Percentiles rank a stretch among this genome's conserved stretches.
Evolutionary conservation across 1,284 basidiomycete genomes (phyloP).

Genomic region (Agaricales sp.): DNA sequence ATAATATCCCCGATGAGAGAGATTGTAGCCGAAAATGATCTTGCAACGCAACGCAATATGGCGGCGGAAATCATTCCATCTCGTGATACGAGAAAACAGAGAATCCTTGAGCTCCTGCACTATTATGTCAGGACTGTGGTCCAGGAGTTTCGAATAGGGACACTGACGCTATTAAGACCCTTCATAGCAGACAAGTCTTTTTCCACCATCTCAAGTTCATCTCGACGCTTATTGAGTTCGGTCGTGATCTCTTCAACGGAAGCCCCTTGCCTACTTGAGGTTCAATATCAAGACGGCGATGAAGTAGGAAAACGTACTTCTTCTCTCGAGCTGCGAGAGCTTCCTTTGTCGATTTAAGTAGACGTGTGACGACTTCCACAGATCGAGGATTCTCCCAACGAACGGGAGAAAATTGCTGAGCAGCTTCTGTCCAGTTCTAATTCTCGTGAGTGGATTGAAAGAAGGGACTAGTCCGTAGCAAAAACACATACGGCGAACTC

Average conservation of each 20-base stretch:
- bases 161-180: constrained; percentile 49
- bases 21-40: constrained; percentile 72
- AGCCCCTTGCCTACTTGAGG: constrained; percentile 66
- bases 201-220: constrained; percentile 44
- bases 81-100: constrained; percentile 50
- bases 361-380: constrained; percentile 44
- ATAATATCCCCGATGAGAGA: constrained; percentile 78
- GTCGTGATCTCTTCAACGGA: constrained; percentile 68
- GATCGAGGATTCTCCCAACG: constrained; percentile 46
- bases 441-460: constrained; percentile 1
- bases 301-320: constrained; percentile 29
- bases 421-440: constrained; percentile 58
- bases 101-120: constrained; percentile 53
- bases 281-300: not conserved
- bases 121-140: constrained; percentile 6
- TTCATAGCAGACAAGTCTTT: constrained; percentile 53
- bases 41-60: constrained; percentile 84
- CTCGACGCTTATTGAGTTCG: constrained; percentile 55
- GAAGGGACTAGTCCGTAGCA: not conserved
- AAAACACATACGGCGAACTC: constrained; percentile 40
- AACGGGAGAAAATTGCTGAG: constrained; percentile 43
- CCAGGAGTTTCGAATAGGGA: not conserved
- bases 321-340: constrained; percentile 65
- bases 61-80: constrained; percentile 83
- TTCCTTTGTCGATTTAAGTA: constrained; percentile 51